Base-by-base conservation (phyloP, 2,329 filamentous ascomycete species). In the Botryosphaeria agaves region DNA sequence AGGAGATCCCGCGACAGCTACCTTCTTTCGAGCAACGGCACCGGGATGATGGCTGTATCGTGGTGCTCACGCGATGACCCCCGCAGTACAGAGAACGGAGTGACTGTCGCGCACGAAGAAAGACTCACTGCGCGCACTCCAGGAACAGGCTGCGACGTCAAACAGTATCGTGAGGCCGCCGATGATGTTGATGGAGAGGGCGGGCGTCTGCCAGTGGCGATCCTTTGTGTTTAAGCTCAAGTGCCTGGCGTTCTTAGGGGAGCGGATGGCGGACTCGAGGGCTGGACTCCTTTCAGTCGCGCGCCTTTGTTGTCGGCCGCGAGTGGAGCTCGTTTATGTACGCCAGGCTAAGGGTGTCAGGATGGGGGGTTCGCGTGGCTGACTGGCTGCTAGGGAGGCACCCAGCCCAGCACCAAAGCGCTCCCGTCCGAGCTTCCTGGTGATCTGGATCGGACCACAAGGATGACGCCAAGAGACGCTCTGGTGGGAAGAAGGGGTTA, bases 181-280 rank as follows among this genome's bases (percentile, higher is more conserved):
- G 11, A 30, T 17, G 29, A 32, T 30, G 29, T 26, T 31, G 25
- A 30, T 28, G 23, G 34, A 30, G 29, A 29, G 32, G 26, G 15
- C 12, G 26, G 9, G 26, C 11, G 26, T 7, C 11, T 9, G 15
- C 26, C 12, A 49, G 51, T 47, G 57, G 52, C 57, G 58, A 61
- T 61, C 57, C 54, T 56, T 57, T 59, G 56, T n/a, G n/a, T n/a
- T 60, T 59, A 60, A 59, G 56, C 55, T 57, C 52, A 52, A 50
- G 50, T 52, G 47, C 50, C 53, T 56, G 55, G 46, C 43, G 50
- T 53, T 48, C 42, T 45, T 48, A 47, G 52, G 46, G 39, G 36
- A 43, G 50, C 49, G 49, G 50, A 57, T 53, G 57, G 57, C 55
- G 52, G 45, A 46, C 43, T 26, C 42, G 42, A 48, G 50, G 56